A percentile compares a stretch with the other conserved stretches of the same genome.
Conservation (phyloP, 2,329 filamentous ascomycete genomes). For the Capronia americana region DNA sequence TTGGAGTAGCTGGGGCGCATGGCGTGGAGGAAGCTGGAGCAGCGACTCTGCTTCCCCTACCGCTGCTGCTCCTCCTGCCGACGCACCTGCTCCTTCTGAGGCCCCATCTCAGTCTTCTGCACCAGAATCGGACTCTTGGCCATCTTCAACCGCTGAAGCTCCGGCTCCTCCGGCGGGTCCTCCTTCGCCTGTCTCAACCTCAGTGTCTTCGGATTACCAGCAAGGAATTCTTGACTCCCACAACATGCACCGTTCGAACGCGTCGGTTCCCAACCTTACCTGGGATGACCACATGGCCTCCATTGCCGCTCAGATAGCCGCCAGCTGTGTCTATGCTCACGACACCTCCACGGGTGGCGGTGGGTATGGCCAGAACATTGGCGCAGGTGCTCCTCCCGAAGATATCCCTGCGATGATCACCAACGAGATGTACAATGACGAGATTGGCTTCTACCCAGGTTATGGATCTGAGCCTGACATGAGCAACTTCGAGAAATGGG, state of each 20-base stretch:
- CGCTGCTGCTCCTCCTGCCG: slow-evolving; percentile 32
- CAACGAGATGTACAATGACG: slow-evolving; percentile 87
- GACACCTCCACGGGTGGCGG: slow-evolving; percentile 73
- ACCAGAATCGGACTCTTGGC: slow-evolving; percentile 13
- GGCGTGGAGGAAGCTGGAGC: slow-evolving; percentile 3
- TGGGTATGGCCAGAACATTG: slow-evolving; percentile 91
- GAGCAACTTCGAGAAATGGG: slow-evolving; percentile 69
- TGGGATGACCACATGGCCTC: slow-evolving; percentile 71
- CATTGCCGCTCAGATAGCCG: slow-evolving; percentile 69
- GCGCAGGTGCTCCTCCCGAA: slow-evolving; percentile 64
- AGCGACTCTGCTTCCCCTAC: slow-evolving; percentile 25
- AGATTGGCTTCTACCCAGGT: slow-evolving; percentile 64
- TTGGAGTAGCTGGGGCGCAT: slow-evolving; percentile 13
- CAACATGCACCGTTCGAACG: slow-evolving; percentile 85
- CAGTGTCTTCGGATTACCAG: slow-evolving; percentile 44
- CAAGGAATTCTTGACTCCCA: slow-evolving; percentile 68
- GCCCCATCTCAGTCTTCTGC: slow-evolving; percentile 20
- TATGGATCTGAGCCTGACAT: slow-evolving; percentile 70
- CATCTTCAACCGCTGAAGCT: slow-evolving; percentile 13
- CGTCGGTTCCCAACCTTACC: slow-evolving; percentile 68
- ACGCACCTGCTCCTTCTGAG: slow-evolving; percentile 21
- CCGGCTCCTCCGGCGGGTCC: slow-evolving; percentile 18
- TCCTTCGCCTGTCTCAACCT: slow-evolving; percentile 24
- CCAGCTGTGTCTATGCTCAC: slow-evolving; percentile 74
- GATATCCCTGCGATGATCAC: slow-evolving; percentile 73